Conservation (phyloP, 83 land plant genomes). For the Picea abies region DNA sequence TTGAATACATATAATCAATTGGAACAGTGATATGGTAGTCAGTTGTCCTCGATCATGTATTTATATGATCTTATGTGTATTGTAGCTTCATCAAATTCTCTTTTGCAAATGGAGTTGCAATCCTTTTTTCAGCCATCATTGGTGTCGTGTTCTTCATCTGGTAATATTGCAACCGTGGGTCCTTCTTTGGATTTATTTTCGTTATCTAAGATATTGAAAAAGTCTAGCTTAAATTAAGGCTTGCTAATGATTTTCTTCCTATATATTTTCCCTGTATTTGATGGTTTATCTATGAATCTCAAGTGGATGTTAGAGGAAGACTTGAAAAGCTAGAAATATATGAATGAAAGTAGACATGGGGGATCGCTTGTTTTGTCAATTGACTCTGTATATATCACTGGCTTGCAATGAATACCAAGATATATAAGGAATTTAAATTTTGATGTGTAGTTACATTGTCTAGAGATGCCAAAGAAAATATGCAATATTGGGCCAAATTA, state of each 20-base stretch:
- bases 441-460: no score
- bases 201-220: not conserved
- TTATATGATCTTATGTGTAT: not conserved
- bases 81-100: conserved; percentile 4
- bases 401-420: no score
- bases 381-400: no score
- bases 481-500: no score
- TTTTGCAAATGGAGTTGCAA: conserved; percentile 9
- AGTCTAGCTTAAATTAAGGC: not conserved
- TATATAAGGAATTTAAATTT: no score
- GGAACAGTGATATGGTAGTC: not conserved
- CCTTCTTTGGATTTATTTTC: not conserved
- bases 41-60: not conserved
- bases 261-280: not conserved
- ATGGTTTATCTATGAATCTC: not conserved
- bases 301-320: not conserved
- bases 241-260: not conserved
- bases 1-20: not conserved
- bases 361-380: no score
- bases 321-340: not conserved
- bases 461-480: no score
- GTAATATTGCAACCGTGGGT: not conserved
- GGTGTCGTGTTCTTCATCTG: not conserved
- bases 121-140: not conserved
- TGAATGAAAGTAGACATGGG: no score